Evolutionary conservation across 805 yeast species (phyloP), one percentile per base, ranked within the genome.

Genomic region (Saturnispora dispora): DNA sequence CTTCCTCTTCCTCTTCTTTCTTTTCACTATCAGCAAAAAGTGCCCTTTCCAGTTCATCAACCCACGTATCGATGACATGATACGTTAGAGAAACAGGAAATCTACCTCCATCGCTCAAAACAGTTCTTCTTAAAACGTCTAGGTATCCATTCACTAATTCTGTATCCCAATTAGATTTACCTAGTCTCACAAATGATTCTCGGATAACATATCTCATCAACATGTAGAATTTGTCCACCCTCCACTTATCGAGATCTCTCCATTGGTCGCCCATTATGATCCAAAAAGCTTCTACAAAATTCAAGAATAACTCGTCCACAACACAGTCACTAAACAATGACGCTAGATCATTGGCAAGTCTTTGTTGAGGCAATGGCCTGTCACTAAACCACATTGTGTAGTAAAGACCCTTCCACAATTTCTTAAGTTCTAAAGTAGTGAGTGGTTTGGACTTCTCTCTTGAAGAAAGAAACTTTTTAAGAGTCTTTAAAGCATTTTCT

Each of bases 381-480:
- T 93, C 99, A 63, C 95, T 79, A 70, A 85, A 88, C 98, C 99
- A 93, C 96, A 93, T 88, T 10, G 96, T 79, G 63, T 75, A 93
- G 68, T 84, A 93, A 40, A 93, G 74, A n/a, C 98, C 99, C 68
- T 87, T 89, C 97, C 99, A 93, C 53, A 93, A 71, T 64, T 91
- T 90, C 58, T 85, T 85, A 56, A 81, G 72, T 49, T 88, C 93
- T 39, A 77, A 61, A 45, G 63, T 69, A 5, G 73, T 61, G 39
- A 81, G 66, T 37, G 76, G 70, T 28, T 61, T 67, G 30, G 73
- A 64, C 27, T 74, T 69, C 1, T 75, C 63, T 51, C 73, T 64
- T 18, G 76, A 68, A 2, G 75, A 63, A 45, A 88, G 68, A 61
- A 77, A 85, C 56, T 76, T 76, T 58, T 74, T 75, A 58, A 88